Evolutionary conservation across 2,329 filamentous ascomycete genomes (phyloP).

Genomic region (Trichophaea hybrida): DNA sequence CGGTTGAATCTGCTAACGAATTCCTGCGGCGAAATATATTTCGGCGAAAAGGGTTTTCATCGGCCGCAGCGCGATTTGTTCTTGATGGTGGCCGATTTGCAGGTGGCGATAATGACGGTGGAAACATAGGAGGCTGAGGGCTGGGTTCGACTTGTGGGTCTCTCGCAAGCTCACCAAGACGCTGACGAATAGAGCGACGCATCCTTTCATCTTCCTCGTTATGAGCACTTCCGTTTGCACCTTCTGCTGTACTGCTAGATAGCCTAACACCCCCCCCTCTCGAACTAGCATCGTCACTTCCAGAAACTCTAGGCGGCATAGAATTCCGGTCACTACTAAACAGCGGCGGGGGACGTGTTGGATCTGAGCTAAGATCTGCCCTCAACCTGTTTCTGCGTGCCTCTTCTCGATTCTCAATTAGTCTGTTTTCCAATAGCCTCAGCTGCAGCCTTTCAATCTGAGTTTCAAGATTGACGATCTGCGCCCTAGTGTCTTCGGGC

Average conservation of each 20-base stretch:
- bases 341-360: neutral
- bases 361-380: neutral
- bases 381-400: neutral
- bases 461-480: constrained; percentile 15
- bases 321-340: neutral
- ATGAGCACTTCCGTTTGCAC: constrained; percentile 8
- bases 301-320: neutral
- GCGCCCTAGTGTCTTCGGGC: constrained; percentile 11
- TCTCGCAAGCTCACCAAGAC: neutral
- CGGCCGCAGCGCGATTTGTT: too few species aligned
- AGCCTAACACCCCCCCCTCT: constrained; percentile 6
- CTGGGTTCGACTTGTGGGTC: neutral
- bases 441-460: constrained; percentile 14
- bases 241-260: constrained; percentile 8
- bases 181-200: neutral
- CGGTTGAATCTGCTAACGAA: neutral
- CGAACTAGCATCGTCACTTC: constrained; percentile 1
- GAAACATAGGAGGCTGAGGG: too few species aligned
- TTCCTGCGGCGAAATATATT: neutral
- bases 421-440: constrained; percentile 6
- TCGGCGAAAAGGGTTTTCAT: too few species aligned
- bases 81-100: too few species aligned
- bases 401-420: neutral
- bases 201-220: neutral
- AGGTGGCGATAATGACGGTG: too few species aligned